Conservation (phyloP, 305 asterid species). For the Fraxinus floribunda region DNA sequence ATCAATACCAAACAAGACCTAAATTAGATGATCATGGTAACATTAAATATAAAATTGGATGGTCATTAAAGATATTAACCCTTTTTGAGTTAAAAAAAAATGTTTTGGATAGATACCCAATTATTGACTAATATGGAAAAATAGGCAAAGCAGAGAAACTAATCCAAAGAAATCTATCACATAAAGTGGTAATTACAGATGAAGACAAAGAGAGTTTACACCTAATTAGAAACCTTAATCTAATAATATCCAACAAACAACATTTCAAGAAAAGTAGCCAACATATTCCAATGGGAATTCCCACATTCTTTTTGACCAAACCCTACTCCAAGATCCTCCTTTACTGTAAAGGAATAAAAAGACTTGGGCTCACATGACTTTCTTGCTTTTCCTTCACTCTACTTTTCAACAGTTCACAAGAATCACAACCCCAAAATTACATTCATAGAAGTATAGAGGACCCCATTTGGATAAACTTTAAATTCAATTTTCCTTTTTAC, state of each 20-base stretch:
- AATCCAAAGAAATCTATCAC: slow-evolving; percentile 14
- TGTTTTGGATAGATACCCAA: neutral
- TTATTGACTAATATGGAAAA: neutral
- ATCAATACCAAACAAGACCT: too few species aligned
- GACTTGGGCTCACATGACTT: slow-evolving; percentile 61
- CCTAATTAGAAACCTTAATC: slow-evolving; percentile 25
- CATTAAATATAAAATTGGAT: too few species aligned
- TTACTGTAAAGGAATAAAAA: slow-evolving; percentile 37
- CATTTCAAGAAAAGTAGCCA: slow-evolving; percentile 1
- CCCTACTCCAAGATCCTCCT: slow-evolving; percentile 42
- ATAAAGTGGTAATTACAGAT: slow-evolving; percentile 15
- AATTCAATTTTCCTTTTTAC: slow-evolving; percentile 27
- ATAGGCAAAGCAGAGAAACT: neutral
- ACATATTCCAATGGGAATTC: neutral
- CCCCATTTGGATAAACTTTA: slow-evolving; percentile 40
- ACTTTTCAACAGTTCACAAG: slow-evolving; percentile 33
- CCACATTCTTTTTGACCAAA: slow-evolving; percentile 53
- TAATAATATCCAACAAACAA: neutral
- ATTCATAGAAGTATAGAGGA: slow-evolving; percentile 32
- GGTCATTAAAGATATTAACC: too few species aligned
- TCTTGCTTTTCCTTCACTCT: slow-evolving; percentile 41
- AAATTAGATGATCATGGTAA: too few species aligned
- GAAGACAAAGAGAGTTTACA: slow-evolving; percentile 23
- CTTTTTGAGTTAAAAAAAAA: too few species aligned
- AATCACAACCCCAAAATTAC: slow-evolving; percentile 39